Conservation (phyloP, 176 grass and related monocot species). For the Oryza punctata region DNA sequence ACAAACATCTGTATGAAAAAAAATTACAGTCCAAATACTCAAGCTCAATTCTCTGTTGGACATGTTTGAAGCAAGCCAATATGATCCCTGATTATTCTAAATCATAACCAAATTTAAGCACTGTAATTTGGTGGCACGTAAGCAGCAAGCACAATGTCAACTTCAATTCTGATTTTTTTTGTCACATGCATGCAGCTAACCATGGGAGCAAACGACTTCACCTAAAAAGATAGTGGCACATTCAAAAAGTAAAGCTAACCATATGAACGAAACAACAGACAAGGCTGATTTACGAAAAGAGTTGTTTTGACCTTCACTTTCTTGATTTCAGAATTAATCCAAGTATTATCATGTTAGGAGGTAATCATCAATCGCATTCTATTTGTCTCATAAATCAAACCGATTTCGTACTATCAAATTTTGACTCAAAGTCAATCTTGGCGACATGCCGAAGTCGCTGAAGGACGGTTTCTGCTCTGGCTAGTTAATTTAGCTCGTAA, state of each 20-base stretch:
- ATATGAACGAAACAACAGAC: not conserved
- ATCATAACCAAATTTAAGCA: not conserved
- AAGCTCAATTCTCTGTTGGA: not conserved
- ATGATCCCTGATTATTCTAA: not conserved
- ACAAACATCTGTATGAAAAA: not conserved
- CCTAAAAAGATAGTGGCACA: not conserved
- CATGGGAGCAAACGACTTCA: not conserved
- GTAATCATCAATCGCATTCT: not conserved
- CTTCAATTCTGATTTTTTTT: conserved; percentile 8
- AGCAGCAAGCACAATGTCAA: conserved; percentile 12
- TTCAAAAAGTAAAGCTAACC: conserved; percentile 17
- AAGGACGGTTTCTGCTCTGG: not conserved
- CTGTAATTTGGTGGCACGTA: conserved; percentile 7
- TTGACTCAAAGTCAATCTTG: not conserved
- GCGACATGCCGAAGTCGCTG: not conserved
- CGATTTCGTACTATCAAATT: not conserved
- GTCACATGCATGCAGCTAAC: conserved; percentile 10
- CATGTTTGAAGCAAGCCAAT: not conserved
- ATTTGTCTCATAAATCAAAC: not conserved
- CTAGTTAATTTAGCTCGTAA: not conserved
- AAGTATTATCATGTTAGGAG: not conserved
- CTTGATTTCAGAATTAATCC: not conserved
- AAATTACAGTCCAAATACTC: not conserved
- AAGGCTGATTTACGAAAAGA: not conserved
- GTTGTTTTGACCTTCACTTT: conserved; percentile 1